Base-by-base conservation (phyloP, 2,329 filamentous ascomycete genomes). In the Penicillium thymicola region DNA sequence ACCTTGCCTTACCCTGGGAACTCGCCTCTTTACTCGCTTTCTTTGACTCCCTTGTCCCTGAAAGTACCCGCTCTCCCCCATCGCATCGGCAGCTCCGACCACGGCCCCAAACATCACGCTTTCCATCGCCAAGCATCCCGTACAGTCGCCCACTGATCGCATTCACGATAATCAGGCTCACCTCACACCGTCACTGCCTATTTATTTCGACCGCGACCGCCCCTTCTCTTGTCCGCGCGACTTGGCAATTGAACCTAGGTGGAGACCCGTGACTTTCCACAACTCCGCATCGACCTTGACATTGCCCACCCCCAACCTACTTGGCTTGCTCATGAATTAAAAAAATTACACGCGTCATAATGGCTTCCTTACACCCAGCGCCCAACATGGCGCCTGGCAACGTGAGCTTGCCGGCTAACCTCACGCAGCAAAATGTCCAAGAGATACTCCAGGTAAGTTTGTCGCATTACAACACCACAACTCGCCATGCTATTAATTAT, bases 311-410 rank as follows among this genome's bases (percentile, higher is more conserved):
- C 57, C 45, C 51, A 58, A 60, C 55, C 56, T 59, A 64, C 47
- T 51, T 36, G 55, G 54, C 51, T 51, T 49, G 67, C 65, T 58
- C 67, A 72, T 73, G 72, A 69, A 67, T 65, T 69, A 56, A 67
- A 54, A 41, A 59, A 62, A 60, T 44, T 32, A 65, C 65, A 62
- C 65, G 63, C 63, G 65, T 64, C 76, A 82, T 58, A 70, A 95
- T 95, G 90, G 87, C 90, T 74, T 92, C 89, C 61, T 86, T 92
- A 70, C 90, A 94, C 78, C 78, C 85, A 68, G 82, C 86, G 63
- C 85, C 87, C 62, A 83, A 84, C 67, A 83, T 89, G 75, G 85
- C 88, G 74, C 82, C 87, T 72, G 83, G 84, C 62, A 85, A 83
- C 66, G 81, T 78, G 45, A 80, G 81, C 59, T 79, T 92, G 72